Evolutionary conservation across 2,329 filamentous ascomycete species (phyloP).

Genomic region (Graphiopsis chlorocephala): DNA sequence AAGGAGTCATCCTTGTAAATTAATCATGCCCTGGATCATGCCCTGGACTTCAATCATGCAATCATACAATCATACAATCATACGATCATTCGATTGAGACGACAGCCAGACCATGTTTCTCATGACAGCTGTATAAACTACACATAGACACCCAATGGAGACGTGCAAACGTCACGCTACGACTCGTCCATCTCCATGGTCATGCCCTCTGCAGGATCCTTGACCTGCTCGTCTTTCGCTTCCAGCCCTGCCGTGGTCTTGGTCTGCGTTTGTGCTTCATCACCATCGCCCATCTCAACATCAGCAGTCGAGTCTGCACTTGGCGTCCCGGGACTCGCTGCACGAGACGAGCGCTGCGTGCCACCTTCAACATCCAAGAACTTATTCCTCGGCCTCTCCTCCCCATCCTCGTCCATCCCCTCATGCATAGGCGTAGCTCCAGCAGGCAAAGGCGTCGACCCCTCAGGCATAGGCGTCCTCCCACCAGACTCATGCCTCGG

Average conservation of each 20-base stretch:
- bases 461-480: conserved; percentile 13
- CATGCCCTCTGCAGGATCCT: conserved; percentile 22
- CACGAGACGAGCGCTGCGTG: conserved; percentile 23
- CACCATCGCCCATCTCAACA: conserved; percentile 29
- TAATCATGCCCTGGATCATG: not conserved
- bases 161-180: conserved; percentile 3
- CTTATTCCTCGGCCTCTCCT: conserved; percentile 26
- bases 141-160: conserved; percentile 9
- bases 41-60: not conserved
- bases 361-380: conserved; percentile 31
- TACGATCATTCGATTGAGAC: not conserved
- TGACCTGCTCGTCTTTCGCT: conserved; percentile 21
- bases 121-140: conserved; percentile 2
- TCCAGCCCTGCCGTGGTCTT: conserved; percentile 20
- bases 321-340: conserved; percentile 24
- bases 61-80: not conserved
- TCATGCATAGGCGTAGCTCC: conserved; percentile 41
- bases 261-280: conserved; percentile 3
- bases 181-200: conserved; percentile 20
- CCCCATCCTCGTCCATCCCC: conserved; percentile 24
- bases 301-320: conserved; percentile 25
- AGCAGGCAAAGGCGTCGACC: conserved; percentile 27
- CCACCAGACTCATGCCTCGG: conserved; percentile 16
- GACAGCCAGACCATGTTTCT: not conserved
- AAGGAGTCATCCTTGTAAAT: conserved; percentile 33